phyloP scores from a whole-genome alignment of 352 stramenopile genomes.

The Achlya hypogyna region DNA sequence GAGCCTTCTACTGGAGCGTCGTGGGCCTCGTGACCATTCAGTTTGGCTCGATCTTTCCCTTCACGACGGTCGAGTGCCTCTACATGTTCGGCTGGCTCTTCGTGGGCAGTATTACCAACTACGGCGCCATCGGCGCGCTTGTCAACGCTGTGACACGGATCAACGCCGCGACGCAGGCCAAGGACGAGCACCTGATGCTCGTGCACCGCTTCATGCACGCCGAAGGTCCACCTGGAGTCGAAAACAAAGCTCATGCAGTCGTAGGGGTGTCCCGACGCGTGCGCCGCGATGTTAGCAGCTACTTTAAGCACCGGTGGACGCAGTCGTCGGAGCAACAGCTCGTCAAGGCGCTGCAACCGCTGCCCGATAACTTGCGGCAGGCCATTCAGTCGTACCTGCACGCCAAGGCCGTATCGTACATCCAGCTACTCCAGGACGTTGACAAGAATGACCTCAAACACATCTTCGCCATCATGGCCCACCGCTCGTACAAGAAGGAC shows the following conservation, averaged over 20 bases:
- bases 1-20: conserved; percentile 66
- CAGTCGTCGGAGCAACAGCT: conserved; percentile 1
- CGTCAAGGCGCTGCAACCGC: not conserved
- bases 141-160: conserved; percentile 15
- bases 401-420: not conserved
- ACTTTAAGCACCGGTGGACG: conserved; percentile 7
- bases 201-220: conserved; percentile 7
- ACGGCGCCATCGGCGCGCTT: conserved; percentile 45
- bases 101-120: conserved; percentile 60
- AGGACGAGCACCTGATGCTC: conserved; percentile 5
- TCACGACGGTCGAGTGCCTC: conserved; percentile 52
- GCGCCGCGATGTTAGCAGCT: conserved; percentile 1
- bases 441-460: not conserved
- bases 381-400: conserved; percentile 11
- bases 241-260: not conserved
- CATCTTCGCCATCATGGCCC: conserved; percentile 13
- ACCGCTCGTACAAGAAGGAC: conserved; percentile 4
- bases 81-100: conserved; percentile 60
- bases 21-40: conserved; percentile 63
- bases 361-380: conserved; percentile 16
- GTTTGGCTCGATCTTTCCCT: conserved; percentile 66
- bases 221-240: not conserved
- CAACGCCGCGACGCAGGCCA: not conserved
- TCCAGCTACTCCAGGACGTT: not conserved
- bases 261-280: conserved; percentile 1